phyloP scores from a whole-genome alignment of 2,329 filamentous ascomycete genomes.

The Aureobasidium sp. region DNA sequence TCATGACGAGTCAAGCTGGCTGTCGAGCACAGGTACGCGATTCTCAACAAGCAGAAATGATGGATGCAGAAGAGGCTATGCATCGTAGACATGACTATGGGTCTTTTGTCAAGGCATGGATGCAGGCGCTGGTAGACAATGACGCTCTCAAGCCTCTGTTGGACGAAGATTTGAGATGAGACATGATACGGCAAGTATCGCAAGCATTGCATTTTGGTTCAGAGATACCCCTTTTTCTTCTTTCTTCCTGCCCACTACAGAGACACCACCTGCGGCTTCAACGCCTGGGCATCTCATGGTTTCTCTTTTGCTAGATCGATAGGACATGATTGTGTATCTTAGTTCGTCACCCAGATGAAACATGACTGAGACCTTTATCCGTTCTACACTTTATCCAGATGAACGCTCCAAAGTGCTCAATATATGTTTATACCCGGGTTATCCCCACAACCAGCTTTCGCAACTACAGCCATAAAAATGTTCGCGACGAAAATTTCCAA shows the following conservation, averaged over 20 bases:
- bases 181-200: not conserved
- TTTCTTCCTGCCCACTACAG: not conserved
- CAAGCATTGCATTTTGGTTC: not conserved
- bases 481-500: not conserved
- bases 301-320: not conserved
- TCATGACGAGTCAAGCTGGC: slow-evolving; percentile 34
- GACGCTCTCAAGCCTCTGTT: slow-evolving; percentile 42
- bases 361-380: too few species aligned
- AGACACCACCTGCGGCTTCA: not conserved
- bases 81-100: slow-evolving; percentile 59
- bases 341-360: too few species aligned
- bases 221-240: not conserved
- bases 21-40: slow-evolving; percentile 40
- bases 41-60: slow-evolving; percentile 39
- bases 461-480: not conserved
- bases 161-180: slow-evolving; percentile 8
- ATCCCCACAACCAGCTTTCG: not conserved
- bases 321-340: not conserved
- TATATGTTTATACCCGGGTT: not conserved
- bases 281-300: not conserved
- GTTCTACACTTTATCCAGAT: too few species aligned
- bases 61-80: slow-evolving; percentile 45
- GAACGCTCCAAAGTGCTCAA: too few species aligned
- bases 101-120: slow-evolving; percentile 57
- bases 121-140: slow-evolving; percentile 56